Base-by-base conservation (phyloP, 768 basidiomycete species). In the Pulveroboletus sp. region DNA sequence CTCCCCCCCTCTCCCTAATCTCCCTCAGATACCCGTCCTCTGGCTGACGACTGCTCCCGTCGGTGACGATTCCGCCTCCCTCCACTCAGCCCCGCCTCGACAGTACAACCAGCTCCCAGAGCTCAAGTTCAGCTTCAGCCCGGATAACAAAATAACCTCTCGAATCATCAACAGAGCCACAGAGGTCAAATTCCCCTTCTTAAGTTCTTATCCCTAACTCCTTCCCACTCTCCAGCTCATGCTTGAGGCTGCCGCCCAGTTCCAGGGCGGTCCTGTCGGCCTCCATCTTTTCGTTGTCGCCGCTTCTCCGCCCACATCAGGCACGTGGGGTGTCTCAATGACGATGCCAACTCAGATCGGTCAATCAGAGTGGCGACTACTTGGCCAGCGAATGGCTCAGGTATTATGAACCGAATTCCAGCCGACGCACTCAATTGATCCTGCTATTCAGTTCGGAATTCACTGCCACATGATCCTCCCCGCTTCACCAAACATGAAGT, bases 401-500 rank as follows among this genome's bases (percentile, higher is more conserved):
- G 79, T 80, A 69, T 54, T 60, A 44, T 57, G 24, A 38, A 45
- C n/a, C 48, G 44, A 53, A 39, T 24, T 35, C 39, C 33, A 24
- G 8, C 28, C 31, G 33, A 44, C 46, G 36, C 46, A 31, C 46
- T 42, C 48, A 47, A 51, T 50, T 67, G 56, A 68, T 56, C 49
- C 40, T 43, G 49, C 46, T 46, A 50, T 46, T 44, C 57, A 84
- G 83, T 69, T 73, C 39, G 67, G 74, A 42, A 79, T 84, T 40
- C 76, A 77, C 48, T 79, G 77, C 56, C 83, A 84, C 61, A 69
- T 84, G 69, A 73, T 84, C 43, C 67, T 80, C 47, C 72, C 70
- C 45, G 58, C 75, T 45, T 70, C 69, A 53, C 71, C 75, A 47
- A 70, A 77, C 56, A 75, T 78, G 73, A 55, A 66, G 8, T 57